These are phyloP conservation scores for Phytophthora pseudosyringae DNA, from an alignment of 352 stramenopile species.

Conservation along the genomic window DNA sequence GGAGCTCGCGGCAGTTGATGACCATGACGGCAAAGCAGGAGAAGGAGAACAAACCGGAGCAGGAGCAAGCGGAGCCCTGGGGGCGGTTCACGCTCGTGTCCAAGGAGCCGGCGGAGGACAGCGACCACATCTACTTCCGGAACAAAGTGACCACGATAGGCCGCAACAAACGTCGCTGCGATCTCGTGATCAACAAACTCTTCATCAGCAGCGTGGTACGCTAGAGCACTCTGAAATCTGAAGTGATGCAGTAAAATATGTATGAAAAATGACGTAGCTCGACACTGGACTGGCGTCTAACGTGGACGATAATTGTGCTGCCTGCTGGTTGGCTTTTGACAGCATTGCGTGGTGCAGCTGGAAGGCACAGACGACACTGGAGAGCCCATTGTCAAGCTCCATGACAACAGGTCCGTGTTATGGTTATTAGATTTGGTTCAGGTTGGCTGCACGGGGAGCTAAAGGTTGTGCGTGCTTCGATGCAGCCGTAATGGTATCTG, in stretches of 20 bases:
- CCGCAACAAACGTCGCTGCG: conserved; percentile 48
- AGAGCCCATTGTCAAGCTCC: conserved; percentile 46
- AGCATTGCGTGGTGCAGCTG: conserved; percentile 71
- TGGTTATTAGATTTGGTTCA: not conserved
- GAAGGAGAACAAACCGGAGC: conserved; percentile 9
- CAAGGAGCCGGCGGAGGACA: conserved; percentile 54
- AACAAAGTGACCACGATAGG: conserved; percentile 55
- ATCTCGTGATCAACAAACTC: conserved; percentile 59
- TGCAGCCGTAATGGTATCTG: conserved; percentile 74
- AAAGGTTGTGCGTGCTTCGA: not conserved
- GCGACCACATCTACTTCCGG: conserved; percentile 71
- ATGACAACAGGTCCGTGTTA: conserved; percentile 59
- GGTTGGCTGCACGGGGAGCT: not conserved
- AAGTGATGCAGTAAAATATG: not conserved
- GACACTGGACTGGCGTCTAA: not conserved
- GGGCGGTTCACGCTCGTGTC: conserved; percentile 71
- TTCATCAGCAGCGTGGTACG: conserved; percentile 78
- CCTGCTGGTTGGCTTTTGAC: conserved; percentile 4
- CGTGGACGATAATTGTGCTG: not conserved
- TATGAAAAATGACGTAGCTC: not conserved
- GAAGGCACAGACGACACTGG: conserved; percentile 32
- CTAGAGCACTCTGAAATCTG: not conserved
- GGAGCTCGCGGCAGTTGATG: not conserved
- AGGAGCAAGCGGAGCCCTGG: conserved; percentile 41
- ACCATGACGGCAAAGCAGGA: conserved; percentile 15